These are phyloP conservation scores for Conoideocrella luteorostrata DNA, from an alignment of 2,329 filamentous ascomycete genomes.

Conservation along the genomic window DNA sequence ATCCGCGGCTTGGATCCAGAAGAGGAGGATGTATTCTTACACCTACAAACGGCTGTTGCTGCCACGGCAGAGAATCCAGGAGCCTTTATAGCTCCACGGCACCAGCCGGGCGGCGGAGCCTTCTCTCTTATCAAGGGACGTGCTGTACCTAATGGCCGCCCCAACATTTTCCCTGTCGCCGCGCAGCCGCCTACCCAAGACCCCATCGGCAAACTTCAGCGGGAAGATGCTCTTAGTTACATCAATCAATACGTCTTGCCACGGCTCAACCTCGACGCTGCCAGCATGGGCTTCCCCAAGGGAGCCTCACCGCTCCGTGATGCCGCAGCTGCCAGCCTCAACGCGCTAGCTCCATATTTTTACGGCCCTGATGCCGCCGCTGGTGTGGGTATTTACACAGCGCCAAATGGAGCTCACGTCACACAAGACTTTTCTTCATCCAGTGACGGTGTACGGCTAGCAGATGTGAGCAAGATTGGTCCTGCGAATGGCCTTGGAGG, in stretches of 20 bases:
- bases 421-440: constrained; percentile 27
- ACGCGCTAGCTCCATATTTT: constrained; percentile 51
- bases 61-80: constrained; percentile 44
- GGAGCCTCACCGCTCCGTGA: constrained; percentile 33
- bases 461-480: constrained; percentile 25
- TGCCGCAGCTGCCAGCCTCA: constrained; percentile 43
- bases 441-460: constrained; percentile 14
- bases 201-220: constrained; percentile 58
- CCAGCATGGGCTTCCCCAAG: constrained; percentile 36
- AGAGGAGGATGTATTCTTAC: constrained; percentile 64
- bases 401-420: constrained; percentile 28
- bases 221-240: constrained; percentile 60
- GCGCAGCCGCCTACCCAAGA: constrained; percentile 44
- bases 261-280: constrained; percentile 46
- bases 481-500: constrained; percentile 27
- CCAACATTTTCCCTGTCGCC: constrained; percentile 52
- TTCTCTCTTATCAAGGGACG: constrained; percentile 59
- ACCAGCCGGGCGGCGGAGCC: constrained; percentile 46
- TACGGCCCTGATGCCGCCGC: constrained; percentile 41
- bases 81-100: constrained; percentile 48
- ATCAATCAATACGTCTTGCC: constrained; percentile 65
- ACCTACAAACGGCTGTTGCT: constrained; percentile 57
- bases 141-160: constrained; percentile 57
- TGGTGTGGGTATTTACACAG: constrained; percentile 38
- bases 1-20: constrained; percentile 63